Percentiles rank a stretch among this genome's conserved stretches.
phyloP scores from a whole-genome alignment of 2,329 filamentous ascomycete genomes.

The Penicillium sp. region DNA sequence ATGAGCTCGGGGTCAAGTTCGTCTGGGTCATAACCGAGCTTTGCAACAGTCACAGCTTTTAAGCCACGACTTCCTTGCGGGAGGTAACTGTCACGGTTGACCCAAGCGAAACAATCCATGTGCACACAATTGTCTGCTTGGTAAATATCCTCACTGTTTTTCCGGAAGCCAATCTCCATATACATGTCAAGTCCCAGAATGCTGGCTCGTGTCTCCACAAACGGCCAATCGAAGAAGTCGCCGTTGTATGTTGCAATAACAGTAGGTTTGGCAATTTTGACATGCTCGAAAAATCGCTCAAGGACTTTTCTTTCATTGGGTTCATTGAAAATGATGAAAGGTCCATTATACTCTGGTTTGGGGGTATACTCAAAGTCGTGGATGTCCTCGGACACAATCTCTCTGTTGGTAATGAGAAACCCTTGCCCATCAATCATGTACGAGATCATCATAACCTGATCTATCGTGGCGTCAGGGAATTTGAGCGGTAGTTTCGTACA shows the following conservation, averaged over 20 bases:
- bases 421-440: conserved; percentile 99
- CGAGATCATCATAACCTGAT: conserved; percentile 99
- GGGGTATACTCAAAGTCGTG: conserved; percentile 97
- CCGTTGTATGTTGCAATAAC: conserved; percentile 99
- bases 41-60: conserved; percentile 96
- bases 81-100: conserved; percentile 96
- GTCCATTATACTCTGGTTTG: conserved; percentile 90
- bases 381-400: conserved; percentile 97
- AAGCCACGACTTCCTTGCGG: conserved; percentile 95
- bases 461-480: conserved; percentile 89
- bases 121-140: conserved; percentile 95
- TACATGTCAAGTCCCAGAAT: conserved; percentile 99
- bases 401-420: conserved; percentile 95
- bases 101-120: conserved; percentile 99
- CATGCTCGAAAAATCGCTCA: conserved; percentile 90
- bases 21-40: conserved; percentile 96
- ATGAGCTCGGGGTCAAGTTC: conserved; percentile 97
- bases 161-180: conserved; percentile 93
- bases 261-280: conserved; percentile 90
- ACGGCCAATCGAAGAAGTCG: conserved; percentile 99
- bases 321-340: conserved; percentile 98
- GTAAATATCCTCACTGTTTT: conserved; percentile 93
- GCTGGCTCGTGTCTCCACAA: conserved; percentile 89
- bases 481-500: conserved; percentile 94
- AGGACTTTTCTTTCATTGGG: conserved; percentile 84